Conservation (phyloP, 352 stramenopile genomes). For the Aphanomyces invadans region DNA sequence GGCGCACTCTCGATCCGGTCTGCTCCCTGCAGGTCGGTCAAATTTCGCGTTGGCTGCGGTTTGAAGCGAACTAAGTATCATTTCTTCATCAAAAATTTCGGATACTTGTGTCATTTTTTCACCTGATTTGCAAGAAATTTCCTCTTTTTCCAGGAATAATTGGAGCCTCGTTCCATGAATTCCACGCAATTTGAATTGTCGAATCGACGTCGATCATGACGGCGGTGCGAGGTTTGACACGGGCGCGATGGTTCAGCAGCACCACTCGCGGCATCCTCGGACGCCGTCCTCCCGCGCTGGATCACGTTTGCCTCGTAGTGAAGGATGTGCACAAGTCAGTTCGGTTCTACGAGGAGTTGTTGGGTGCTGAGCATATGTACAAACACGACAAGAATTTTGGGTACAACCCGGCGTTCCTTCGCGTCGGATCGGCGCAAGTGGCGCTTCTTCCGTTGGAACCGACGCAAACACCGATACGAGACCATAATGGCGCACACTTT, state of each 20-base stretch:
- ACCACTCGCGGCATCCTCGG: slow-evolving; percentile 6
- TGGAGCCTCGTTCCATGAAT: no score
- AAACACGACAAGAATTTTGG: slow-evolving; percentile 21
- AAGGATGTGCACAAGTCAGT: slow-evolving; percentile 19
- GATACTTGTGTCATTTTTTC: no score
- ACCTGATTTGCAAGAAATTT: no score
- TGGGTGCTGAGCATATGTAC: slow-evolving; percentile 9
- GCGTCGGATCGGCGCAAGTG: slow-evolving; percentile 1
- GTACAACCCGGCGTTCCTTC: slow-evolving; percentile 7
- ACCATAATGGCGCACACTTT: slow-evolving; percentile 22
- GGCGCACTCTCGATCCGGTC: neutral
- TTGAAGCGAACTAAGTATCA: no score
- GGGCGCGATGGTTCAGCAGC: neutral
- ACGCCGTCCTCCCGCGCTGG: neutral
- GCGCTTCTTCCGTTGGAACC: slow-evolving; percentile 4
- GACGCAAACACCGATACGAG: neutral
- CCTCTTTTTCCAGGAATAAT: no score
- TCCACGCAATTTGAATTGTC: no score
- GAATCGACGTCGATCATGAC: neutral
- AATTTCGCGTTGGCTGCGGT: neutral
- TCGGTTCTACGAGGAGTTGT: slow-evolving; percentile 4
- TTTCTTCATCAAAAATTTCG: neutral
- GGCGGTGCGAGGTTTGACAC: neutral
- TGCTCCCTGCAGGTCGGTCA: neutral
- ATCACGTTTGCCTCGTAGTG: slow-evolving; percentile 16